Percentiles rank a stretch among this genome's conserved stretches.
Conservation (phyloP, 192 early-diverging fungal genomes). For the Coemansia reversa region DNA sequence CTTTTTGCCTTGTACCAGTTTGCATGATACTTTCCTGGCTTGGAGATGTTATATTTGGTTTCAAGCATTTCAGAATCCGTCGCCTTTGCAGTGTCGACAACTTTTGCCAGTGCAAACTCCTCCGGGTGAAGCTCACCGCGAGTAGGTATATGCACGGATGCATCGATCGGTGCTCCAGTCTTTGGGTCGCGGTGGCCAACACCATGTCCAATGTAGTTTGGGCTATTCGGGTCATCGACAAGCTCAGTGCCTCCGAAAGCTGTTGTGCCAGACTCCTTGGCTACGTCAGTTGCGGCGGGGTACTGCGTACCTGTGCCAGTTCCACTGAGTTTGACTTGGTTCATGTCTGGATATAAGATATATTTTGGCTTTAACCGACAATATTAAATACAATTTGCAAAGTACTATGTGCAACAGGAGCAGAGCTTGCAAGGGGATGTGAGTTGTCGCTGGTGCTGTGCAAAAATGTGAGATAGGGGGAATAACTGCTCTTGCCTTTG, state of each 20-base stretch:
- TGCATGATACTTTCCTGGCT: slow-evolving; percentile 48
- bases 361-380: not conserved
- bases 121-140: slow-evolving; percentile 44
- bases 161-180: slow-evolving; percentile 35
- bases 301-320: slow-evolving; percentile 47
- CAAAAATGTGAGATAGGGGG: not conserved
- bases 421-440: not conserved
- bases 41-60: slow-evolving; percentile 36
- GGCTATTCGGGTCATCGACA: slow-evolving; percentile 34
- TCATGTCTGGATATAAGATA: not conserved
- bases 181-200: slow-evolving; percentile 50
- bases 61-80: slow-evolving; percentile 21
- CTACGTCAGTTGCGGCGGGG: slow-evolving; percentile 53
- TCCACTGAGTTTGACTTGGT: slow-evolving; percentile 18
- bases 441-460: not conserved
- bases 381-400: not conserved
- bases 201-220: slow-evolving; percentile 48
- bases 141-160: slow-evolving; percentile 37
- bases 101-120: slow-evolving; percentile 18
- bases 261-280: slow-evolving; percentile 41
- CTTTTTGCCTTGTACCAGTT: slow-evolving; percentile 50
- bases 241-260: slow-evolving; percentile 43
- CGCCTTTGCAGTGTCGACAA: not conserved
- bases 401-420: not conserved
- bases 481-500: not conserved